phyloP scores from a whole-genome alignment of 805 yeast genomes.

The Cyberlindnera petersonii region DNA sequence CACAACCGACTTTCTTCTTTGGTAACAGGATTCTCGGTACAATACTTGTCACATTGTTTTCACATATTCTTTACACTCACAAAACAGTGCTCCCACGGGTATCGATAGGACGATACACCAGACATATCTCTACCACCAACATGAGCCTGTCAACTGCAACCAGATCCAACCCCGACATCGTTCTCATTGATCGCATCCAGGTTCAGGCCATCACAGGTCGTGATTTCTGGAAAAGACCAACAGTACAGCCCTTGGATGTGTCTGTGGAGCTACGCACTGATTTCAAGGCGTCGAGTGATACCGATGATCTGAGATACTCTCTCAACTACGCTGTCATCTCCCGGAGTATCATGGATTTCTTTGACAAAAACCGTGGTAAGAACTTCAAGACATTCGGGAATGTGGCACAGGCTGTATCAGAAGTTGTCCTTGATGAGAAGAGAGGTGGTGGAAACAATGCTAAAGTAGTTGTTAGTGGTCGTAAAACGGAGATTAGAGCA shows the following conservation, averaged over 20 bases:
- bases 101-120: no score
- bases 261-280: slow-evolving; percentile 61
- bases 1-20: no score
- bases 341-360: slow-evolving; percentile 52
- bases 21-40: no score
- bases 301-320: slow-evolving; percentile 78
- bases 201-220: slow-evolving; percentile 63
- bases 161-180: slow-evolving; percentile 21
- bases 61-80: no score
- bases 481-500: slow-evolving; percentile 59
- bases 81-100: no score
- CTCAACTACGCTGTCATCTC: slow-evolving; percentile 86
- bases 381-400: slow-evolving; percentile 34
- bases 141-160: no score
- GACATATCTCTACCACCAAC: no score
- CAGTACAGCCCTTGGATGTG: slow-evolving; percentile 61
- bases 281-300: slow-evolving; percentile 67
- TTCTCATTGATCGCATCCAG: slow-evolving; percentile 41
- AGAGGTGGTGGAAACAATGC: slow-evolving; percentile 48
- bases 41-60: no score
- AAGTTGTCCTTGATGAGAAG: slow-evolving; percentile 40
- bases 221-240: slow-evolving; percentile 70
- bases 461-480: slow-evolving; percentile 38
- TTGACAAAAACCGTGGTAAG: slow-evolving; percentile 38
- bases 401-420: slow-evolving; percentile 45